These are phyloP conservation scores for Yamagishiella unicocca DNA, from an alignment of 139 green algal genomes.

Conservation along the genomic window DNA sequence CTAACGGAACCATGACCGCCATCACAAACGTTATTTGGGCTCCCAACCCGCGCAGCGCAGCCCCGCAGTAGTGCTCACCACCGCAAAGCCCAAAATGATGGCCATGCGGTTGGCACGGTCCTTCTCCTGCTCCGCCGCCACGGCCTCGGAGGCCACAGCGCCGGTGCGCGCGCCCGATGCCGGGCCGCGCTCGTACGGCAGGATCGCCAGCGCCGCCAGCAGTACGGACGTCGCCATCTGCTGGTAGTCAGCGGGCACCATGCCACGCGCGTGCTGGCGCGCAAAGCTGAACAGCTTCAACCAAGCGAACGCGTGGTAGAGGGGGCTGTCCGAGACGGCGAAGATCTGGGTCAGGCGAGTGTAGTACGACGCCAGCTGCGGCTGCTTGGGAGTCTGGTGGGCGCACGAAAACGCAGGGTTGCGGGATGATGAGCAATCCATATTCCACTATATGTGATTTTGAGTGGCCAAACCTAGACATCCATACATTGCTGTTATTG, in stretches of 20 bases:
- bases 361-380: constrained; percentile 98
- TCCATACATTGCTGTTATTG: no score
- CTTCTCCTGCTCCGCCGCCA: constrained; percentile 80
- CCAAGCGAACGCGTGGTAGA: constrained; percentile 97
- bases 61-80: constrained; percentile 62
- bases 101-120: constrained; percentile 94
- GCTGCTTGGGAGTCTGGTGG: constrained; percentile 81
- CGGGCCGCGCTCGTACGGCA: constrained; percentile 86
- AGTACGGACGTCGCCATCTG: constrained; percentile 92
- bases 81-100: constrained; percentile 92
- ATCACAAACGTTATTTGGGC: no score
- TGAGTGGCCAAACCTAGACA: no score
- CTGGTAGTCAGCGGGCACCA: constrained; percentile 55
- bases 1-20: no score
- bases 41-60: no score
- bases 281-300: constrained; percentile 95
- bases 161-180: neutral
- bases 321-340: constrained; percentile 84
- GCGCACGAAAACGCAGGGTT: neutral
- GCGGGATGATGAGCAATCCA: no score
- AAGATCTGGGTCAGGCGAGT: constrained; percentile 85
- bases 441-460: no score
- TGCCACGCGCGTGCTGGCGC: constrained; percentile 53
- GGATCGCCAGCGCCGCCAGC: constrained; percentile 91
- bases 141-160: constrained; percentile 60